These are phyloP conservation scores for Hyphopichia fennica DNA, from an alignment of 1,139 yeast species.

Conservation along the genomic window DNA sequence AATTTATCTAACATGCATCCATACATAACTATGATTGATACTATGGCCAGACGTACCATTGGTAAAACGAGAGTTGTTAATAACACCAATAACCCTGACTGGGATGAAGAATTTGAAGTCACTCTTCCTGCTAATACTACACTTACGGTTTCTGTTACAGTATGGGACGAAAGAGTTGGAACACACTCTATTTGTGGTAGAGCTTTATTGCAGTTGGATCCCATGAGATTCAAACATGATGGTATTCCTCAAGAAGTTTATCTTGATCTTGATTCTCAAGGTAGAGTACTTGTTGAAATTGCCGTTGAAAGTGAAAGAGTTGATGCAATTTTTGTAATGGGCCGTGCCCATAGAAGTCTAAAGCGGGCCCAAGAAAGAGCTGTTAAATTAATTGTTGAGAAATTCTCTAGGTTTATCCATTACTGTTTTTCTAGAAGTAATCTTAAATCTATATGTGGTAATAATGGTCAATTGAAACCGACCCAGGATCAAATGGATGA, in stretches of 20 bases:
- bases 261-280: conserved; percentile 68
- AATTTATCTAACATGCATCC: conserved; percentile 58
- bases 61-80: conserved; percentile 71
- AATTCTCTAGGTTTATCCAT: conserved; percentile 47
- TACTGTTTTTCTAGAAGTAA: conserved; percentile 44
- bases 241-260: conserved; percentile 65
- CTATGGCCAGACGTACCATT: conserved; percentile 53
- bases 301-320: conserved; percentile 77
- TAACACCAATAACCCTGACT: conserved; percentile 68
- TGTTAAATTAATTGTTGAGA: conserved; percentile 65
- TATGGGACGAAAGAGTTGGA: conserved; percentile 70
- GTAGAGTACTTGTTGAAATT: conserved; percentile 60
- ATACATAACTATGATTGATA: conserved; percentile 68
- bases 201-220: conserved; percentile 62
- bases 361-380: conserved; percentile 63
- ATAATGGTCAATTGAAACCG: conserved; percentile 44
- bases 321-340: conserved; percentile 78
- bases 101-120: conserved; percentile 88
- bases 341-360: conserved; percentile 69
- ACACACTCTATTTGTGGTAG: conserved; percentile 73
- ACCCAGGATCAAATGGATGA: conserved; percentile 59
- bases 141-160: conserved; percentile 54
- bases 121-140: conserved; percentile 40
- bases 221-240: conserved; percentile 63
- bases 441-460: conserved; percentile 55